A percentile compares a stretch with the other conserved stretches of the same genome.
phyloP scores from a whole-genome alignment of 768 basidiomycete genomes.

The Gloeostereum incarnatum region DNA sequence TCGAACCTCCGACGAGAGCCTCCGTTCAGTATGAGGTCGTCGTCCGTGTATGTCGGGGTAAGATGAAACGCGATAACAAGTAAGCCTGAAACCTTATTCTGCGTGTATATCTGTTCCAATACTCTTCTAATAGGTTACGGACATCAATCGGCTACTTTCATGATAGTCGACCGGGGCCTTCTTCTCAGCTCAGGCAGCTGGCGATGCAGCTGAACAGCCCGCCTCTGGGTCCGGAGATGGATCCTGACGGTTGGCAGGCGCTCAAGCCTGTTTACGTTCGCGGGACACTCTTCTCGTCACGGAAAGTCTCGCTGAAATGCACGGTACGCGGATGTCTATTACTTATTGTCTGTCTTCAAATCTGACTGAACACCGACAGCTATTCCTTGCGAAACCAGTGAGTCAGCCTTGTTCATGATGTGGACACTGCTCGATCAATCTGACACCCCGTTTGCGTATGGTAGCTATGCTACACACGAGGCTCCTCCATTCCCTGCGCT shows the following conservation, averaged over 20 bases:
- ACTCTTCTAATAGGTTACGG: too few relatives aligned
- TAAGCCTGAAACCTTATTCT: too few relatives aligned
- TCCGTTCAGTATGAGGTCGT: too few relatives aligned
- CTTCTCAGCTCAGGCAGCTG: slow-evolving; percentile 22
- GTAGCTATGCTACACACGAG: slow-evolving; percentile 31
- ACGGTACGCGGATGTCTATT: slow-evolving; percentile 17
- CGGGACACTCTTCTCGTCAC: slow-evolving; percentile 20
- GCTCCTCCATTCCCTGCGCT: slow-evolving; percentile 27
- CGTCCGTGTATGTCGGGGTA: too few relatives aligned
- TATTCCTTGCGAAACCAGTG: slow-evolving; percentile 32
- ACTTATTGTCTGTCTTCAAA: slow-evolving; percentile 1
- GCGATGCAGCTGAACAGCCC: slow-evolving; percentile 23
- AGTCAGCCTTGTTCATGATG: neutral
- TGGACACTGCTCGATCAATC: neutral
- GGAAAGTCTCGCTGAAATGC: slow-evolving; percentile 20
- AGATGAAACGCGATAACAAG: too few relatives aligned
- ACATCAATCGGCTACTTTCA: too few relatives aligned
- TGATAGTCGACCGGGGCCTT: slow-evolving; percentile 20
- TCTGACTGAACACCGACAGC: slow-evolving; percentile 12
- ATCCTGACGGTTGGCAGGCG: slow-evolving; percentile 32
- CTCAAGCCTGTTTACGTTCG: slow-evolving; percentile 14
- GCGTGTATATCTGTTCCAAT: too few relatives aligned
- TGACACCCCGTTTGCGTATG: neutral
- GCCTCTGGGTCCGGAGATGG: slow-evolving; percentile 24
- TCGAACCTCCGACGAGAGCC: too few relatives aligned